These are phyloP conservation scores for Neonectria sp. DNA, from an alignment of 2,329 filamentous ascomycete species.

Conservation along the genomic window DNA sequence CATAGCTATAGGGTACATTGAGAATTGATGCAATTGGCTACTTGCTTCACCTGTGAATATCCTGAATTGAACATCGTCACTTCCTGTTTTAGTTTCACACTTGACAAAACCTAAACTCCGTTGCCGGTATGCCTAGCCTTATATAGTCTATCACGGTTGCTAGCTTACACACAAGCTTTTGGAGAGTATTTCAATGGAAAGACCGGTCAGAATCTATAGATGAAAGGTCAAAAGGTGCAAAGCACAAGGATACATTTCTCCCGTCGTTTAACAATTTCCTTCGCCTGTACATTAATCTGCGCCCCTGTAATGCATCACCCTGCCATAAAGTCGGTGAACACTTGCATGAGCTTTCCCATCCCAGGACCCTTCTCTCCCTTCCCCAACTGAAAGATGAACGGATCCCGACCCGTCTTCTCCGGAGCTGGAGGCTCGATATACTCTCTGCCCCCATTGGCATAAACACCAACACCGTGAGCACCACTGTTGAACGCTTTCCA, in stretches of 20 bases:
- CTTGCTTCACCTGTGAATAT: neutral
- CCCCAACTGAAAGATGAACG: neutral
- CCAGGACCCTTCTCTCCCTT: neutral
- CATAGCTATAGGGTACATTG: neutral
- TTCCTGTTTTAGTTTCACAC: no score
- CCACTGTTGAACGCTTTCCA: neutral
- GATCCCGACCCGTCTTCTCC: neutral
- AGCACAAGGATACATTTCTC: no score
- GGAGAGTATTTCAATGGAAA: no score
- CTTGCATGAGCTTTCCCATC: neutral
- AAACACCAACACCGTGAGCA: neutral
- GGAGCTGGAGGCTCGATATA: neutral
- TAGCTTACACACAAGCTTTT: no score
- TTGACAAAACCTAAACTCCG: no score
- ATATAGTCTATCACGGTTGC: no score
- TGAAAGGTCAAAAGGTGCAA: no score
- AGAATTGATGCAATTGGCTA: neutral
- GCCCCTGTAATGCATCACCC: neutral
- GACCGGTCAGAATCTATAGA: no score
- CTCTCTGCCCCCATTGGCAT: neutral
- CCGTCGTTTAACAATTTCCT: no score
- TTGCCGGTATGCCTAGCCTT: no score
- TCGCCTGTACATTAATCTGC: no score
- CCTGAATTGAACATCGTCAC: no score
- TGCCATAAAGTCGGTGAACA: neutral